Evolutionary conservation across 805 yeast genomes (phyloP), one percentile per base, ranked within the genome.

Genomic region (Candida nemodendra): DNA sequence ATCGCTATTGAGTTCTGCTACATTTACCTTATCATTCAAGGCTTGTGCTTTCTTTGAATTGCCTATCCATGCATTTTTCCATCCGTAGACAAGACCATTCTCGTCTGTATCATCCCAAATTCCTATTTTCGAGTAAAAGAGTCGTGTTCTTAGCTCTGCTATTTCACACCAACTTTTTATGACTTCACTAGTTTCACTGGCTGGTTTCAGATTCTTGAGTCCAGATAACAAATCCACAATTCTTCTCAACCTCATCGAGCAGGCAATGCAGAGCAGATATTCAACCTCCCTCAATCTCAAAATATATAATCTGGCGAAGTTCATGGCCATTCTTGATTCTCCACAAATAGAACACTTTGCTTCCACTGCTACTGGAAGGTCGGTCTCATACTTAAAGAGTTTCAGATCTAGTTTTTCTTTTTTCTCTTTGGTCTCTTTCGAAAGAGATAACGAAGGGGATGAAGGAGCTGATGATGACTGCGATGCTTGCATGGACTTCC

Each of bases 121-220:
- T 5, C 97, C 97, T 16, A 82, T 60, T 46, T 87, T 79, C 7
- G 95, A 71, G 91, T 95, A 91, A 62, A 83, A 86, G 47, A 90
- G 68, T 54, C 83, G 81, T 28, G 77, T 75, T 37, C 95, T 74
- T 15, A 87, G 68, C 50, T 79, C 73, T 26, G 75, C 64, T 24
- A 81, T 59, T 50, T 80, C 85, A 21, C 72, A 63, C 84, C 95
- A 90, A 8, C 78, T 76, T 41, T 74, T 69, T 42, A 68, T 63
- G 27, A 90, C 64, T 19, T 49, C 51, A 15, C 39, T 51, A 13
- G 43, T 39, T 9, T 36, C 39, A 3, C 25, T 31, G 1, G 49
- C 45, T n/a, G 46, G 42, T 21, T 39, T 34, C 12, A 54, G 17
- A 18, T 81, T 70, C 50, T 95, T 73, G 47, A 91, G 60, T 50